Evolutionary conservation across 2,329 filamentous ascomycete genomes (phyloP).

Genomic region (Ramularia endophylla): DNA sequence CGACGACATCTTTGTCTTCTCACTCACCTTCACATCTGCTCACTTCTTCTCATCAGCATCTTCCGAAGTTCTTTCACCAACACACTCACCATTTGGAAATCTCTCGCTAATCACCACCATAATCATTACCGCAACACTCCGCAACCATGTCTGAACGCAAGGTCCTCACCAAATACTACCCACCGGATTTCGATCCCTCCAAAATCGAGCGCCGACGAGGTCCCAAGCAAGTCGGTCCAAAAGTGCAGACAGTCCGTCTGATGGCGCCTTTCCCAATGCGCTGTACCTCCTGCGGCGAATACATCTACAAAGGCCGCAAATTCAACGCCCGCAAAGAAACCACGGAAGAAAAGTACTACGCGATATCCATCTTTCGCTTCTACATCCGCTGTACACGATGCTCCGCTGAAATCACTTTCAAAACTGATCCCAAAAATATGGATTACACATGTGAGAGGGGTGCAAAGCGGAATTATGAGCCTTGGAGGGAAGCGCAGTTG

Average conservation of each 20-base stretch:
- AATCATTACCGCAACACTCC: conserved; percentile 1
- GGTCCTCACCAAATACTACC: conserved; percentile 62
- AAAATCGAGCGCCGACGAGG: conserved; percentile 62
- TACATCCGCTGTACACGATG: conserved; percentile 80
- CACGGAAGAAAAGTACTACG: conserved; percentile 82
- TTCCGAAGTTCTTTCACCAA: conserved; percentile 1
- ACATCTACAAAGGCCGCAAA: conserved; percentile 87
- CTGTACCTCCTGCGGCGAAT: conserved; percentile 66
- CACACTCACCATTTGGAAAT: too few species aligned
- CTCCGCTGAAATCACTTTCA: conserved; percentile 81
- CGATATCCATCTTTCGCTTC: conserved; percentile 82
- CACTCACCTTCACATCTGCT: neutral
- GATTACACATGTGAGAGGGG: conserved; percentile 79
- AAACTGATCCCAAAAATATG: conserved; percentile 91
- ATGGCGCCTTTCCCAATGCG: conserved; percentile 86
- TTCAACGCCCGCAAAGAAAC: conserved; percentile 96
- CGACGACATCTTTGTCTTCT: too few species aligned
- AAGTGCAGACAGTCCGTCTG: conserved; percentile 77
- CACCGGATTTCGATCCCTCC: conserved; percentile 84
- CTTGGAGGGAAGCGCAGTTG: conserved; percentile 67
- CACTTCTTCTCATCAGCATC: neutral
- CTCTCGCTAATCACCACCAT: neutral
- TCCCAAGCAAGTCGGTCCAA: conserved; percentile 68
- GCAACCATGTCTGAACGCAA: conserved; percentile 75
- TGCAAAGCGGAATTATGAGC: conserved; percentile 88